Conservation (phyloP, 371 early-diverging fungal species). For the Zancudomyces culisetae region DNA sequence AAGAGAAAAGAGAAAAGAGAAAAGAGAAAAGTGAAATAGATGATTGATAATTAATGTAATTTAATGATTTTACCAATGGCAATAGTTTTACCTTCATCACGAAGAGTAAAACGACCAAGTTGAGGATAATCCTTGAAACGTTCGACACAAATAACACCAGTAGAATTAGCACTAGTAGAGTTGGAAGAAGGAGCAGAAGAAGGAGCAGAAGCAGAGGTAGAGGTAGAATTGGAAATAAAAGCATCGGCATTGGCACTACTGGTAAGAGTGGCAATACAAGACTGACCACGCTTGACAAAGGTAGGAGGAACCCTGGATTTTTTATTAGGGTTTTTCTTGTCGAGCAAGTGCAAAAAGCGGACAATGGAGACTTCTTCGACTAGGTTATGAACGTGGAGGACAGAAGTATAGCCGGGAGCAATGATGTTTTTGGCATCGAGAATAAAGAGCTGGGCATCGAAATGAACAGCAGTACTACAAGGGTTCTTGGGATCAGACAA, state of each 20-base stretch:
- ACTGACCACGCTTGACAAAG: conserved; percentile 71
- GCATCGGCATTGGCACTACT: too few relatives aligned
- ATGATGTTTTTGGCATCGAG: conserved; percentile 88
- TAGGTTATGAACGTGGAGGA: conserved; percentile 76
- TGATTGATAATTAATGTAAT: conserved; percentile 19
- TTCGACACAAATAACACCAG: conserved; percentile 79
- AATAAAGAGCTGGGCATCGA: conserved; percentile 77
- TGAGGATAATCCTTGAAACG: conserved; percentile 73
- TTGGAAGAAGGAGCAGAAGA: too few relatives aligned
- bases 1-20: conserved; percentile 23
- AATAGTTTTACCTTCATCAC: conserved; percentile 90
- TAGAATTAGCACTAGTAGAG: too few relatives aligned
- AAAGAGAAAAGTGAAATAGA: conserved; percentile 55
- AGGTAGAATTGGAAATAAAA: background rate
- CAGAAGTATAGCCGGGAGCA: conserved; percentile 79
- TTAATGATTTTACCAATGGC: conserved; percentile 87
- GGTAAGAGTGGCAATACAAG: conserved; percentile 52
- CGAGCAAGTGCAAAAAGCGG: conserved; percentile 70
- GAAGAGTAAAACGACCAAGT: conserved; percentile 88
- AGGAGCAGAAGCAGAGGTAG: too few relatives aligned
- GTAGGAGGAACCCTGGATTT: conserved; percentile 77
- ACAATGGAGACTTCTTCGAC: conserved; percentile 70
- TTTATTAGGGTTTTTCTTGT: conserved; percentile 68
- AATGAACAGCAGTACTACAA: conserved; percentile 48
- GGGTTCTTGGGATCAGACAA: conserved; percentile 60